These are phyloP conservation scores for Chenopodium berlandieri DNA, from an alignment of 148 eudicot genomes.

Conservation along the genomic window DNA sequence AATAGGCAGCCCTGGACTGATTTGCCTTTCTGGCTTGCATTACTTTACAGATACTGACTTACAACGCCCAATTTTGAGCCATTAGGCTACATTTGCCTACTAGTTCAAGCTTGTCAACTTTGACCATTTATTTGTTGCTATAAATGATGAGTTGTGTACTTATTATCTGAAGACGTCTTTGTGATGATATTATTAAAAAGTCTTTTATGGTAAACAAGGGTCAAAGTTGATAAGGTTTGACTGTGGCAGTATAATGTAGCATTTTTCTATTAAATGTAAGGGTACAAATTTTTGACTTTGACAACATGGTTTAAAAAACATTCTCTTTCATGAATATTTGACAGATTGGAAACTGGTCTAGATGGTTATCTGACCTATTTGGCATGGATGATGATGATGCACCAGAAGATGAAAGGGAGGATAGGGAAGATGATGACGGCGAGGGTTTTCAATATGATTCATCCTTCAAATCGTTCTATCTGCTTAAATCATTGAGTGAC, in stretches of 20 bases:
- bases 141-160: neutral
- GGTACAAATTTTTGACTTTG: neutral
- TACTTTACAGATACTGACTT: neutral
- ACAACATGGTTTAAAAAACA: neutral
- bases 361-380: constrained; percentile 81
- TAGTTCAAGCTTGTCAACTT: neutral
- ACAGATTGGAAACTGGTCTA: constrained; percentile 98
- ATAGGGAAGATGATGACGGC: constrained; percentile 20
- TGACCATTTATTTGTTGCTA: neutral
- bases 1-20: neutral
- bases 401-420: constrained; percentile 34
- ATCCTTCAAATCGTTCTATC: constrained; percentile 64
- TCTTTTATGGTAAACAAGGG: neutral
- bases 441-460: constrained; percentile 29
- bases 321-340: constrained; percentile 6
- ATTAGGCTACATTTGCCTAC: neutral
- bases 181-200: neutral
- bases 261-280: neutral
- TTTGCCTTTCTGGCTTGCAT: neutral
- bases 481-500: constrained; percentile 83
- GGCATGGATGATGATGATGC: constrained; percentile 74
- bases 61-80: neutral
- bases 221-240: neutral
- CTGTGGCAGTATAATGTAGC: neutral
- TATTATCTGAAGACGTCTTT: neutral